Conservation (phyloP, 768 basidiomycete species). For the Rhizopogon sp. region DNA sequence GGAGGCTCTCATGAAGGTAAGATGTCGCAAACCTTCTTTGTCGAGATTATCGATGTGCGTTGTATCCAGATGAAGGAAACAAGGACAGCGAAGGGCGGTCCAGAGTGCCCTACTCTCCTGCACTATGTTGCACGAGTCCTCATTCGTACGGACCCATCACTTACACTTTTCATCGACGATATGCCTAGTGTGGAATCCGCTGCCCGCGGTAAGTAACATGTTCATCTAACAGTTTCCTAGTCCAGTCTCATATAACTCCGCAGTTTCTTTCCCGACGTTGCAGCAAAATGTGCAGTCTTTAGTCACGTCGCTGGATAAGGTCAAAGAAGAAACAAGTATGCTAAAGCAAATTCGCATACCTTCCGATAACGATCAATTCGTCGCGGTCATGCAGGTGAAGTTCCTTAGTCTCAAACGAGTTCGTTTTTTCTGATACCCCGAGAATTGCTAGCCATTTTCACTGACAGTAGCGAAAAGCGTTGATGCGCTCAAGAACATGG, state of each 20-base stretch:
- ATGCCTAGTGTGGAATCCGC: slow-evolving; percentile 79
- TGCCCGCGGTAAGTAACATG: slow-evolving; percentile 52
- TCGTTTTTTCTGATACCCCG: neutral
- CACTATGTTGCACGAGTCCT: slow-evolving; percentile 84
- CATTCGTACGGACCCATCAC: slow-evolving; percentile 55
- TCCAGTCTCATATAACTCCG: neutral
- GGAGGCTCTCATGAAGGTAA: slow-evolving; percentile 76
- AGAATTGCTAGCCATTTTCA: slow-evolving; percentile 42
- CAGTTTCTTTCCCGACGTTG: slow-evolving; percentile 73
- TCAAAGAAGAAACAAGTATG: slow-evolving; percentile 50
- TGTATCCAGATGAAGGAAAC: slow-evolving; percentile 70
- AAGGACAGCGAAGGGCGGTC: slow-evolving; percentile 60
- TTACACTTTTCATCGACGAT: slow-evolving; percentile 75
- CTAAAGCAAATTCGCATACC: slow-evolving; percentile 28
- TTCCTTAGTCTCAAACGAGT: neutral
- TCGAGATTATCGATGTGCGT: neutral
- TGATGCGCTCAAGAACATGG: slow-evolving; percentile 62
- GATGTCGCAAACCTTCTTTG: neutral
- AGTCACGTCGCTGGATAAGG: slow-evolving; percentile 48
- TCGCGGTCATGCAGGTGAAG: slow-evolving; percentile 63
- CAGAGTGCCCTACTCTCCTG: slow-evolving; percentile 81
- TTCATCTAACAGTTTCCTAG: neutral
- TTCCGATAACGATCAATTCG: slow-evolving; percentile 54
- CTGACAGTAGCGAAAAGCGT: slow-evolving; percentile 45
- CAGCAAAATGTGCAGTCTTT: slow-evolving; percentile 56